These are phyloP conservation scores for Sabuloglossum arenarium DNA, from an alignment of 495 filamentous ascomycete species.

Conservation along the genomic window DNA sequence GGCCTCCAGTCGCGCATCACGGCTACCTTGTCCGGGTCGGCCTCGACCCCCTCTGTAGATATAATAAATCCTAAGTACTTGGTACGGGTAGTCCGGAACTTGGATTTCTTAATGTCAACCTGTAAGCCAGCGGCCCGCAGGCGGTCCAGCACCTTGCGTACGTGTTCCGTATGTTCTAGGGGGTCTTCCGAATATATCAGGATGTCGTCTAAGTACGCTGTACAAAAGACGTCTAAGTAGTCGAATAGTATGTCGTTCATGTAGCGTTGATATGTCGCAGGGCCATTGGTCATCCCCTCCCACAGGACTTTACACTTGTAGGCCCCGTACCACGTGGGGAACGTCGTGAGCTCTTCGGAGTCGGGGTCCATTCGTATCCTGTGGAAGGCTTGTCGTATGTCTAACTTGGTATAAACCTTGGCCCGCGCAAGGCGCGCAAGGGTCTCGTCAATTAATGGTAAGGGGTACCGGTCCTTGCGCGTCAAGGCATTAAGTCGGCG, in stretches of 20 bases:
- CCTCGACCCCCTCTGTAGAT: not conserved
- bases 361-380: conserved; percentile 2
- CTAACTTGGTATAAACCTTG: conserved; percentile 5
- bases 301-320: conserved; percentile 7
- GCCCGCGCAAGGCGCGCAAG: not conserved
- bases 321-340: conserved; percentile 3
- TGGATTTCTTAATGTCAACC: not conserved
- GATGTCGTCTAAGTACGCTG: conserved; percentile 5
- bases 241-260: conserved; percentile 11
- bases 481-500: not conserved
- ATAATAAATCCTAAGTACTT: not conserved
- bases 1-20: not conserved
- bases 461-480: not conserved
- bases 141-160: conserved; percentile 7
- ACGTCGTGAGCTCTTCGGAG: conserved; percentile 10
- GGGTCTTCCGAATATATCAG: conserved; percentile 8
- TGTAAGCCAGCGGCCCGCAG: not conserved
- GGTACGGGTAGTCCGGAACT: not conserved
- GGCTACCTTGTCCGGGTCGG: not conserved
- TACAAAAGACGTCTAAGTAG: conserved; percentile 8
- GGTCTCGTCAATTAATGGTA: not conserved
- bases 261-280: conserved; percentile 6
- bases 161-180: conserved; percentile 3
- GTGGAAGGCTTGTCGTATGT: conserved; percentile 4
- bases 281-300: conserved; percentile 8